Conservation (phyloP, 75 land plant species). For the Cryptomeria japonica region DNA sequence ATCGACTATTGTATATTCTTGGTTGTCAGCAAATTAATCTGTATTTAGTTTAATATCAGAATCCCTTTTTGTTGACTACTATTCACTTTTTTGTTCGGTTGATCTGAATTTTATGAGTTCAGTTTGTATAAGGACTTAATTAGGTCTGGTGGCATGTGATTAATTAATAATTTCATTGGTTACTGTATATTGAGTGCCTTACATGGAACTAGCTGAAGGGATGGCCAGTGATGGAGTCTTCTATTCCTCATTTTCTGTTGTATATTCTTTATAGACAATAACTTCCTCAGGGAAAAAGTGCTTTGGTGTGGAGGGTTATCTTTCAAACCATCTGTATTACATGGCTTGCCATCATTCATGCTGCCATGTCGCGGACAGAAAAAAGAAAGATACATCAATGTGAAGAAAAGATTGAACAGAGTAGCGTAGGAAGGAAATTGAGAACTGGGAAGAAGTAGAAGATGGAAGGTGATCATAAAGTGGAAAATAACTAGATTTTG, state of each 20-base stretch:
- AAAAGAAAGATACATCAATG: not conserved
- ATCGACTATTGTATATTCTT: not conserved
- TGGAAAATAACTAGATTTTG: not conserved
- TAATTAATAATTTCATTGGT: not conserved
- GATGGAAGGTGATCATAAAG: not conserved
- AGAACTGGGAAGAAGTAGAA: not conserved
- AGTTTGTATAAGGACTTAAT: not conserved
- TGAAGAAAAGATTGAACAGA: not conserved
- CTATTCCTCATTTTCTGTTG: not conserved
- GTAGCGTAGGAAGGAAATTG: not conserved
- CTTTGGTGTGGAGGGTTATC: not conserved
- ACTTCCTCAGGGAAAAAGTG: not conserved
- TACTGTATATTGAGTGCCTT: not conserved
- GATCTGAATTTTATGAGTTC: not conserved
- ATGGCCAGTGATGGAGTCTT: not conserved
- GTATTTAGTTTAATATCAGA: not conserved
- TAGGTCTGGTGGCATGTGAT: not conserved
- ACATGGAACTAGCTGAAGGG: not conserved
- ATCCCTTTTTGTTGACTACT: not conserved
- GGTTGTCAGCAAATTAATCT: not conserved
- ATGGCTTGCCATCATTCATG: not conserved
- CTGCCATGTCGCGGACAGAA: not conserved
- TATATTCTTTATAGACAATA: not conserved
- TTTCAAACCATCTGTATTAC: not conserved
- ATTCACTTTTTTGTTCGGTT: not conserved